These are phyloP conservation scores for Parachaetomium inaequale DNA, from an alignment of 495 filamentous ascomycete genomes.

Conservation along the genomic window DNA sequence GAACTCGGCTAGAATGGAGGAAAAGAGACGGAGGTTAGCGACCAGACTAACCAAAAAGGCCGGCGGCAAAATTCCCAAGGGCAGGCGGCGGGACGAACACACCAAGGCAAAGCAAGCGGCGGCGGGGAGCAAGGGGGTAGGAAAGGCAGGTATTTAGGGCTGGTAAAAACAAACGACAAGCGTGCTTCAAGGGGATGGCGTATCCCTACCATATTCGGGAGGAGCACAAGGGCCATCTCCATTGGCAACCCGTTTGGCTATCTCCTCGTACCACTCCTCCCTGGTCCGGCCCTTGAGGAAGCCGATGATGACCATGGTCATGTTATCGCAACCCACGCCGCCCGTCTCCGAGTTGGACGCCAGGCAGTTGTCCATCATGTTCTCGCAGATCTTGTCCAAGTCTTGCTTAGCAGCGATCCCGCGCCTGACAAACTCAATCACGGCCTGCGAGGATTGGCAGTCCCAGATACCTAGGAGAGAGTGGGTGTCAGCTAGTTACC, in stretches of 20 bases:
- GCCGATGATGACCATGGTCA: conserved; percentile 93
- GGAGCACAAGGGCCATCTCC: conserved; percentile 98
- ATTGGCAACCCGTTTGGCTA: conserved; percentile 89
- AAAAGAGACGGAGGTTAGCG: conserved; percentile 32
- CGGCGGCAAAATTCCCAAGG: not conserved
- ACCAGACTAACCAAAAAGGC: not conserved
- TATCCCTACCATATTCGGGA: conserved; percentile 93
- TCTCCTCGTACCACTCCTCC: conserved; percentile 96
- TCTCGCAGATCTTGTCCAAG: conserved; percentile 90
- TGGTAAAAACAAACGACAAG: conserved; percentile 14
- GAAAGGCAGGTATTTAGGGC: conserved; percentile 8
- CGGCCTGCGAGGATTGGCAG: conserved; percentile 95
- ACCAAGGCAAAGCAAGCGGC: not conserved
- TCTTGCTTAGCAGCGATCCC: conserved; percentile 95
- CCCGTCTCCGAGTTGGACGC: conserved; percentile 96
- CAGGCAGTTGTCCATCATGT: conserved; percentile 99
- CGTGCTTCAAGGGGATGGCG: conserved; percentile 26
- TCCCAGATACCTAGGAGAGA: conserved; percentile 84
- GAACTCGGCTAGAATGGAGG: conserved; percentile 72
- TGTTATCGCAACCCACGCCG: conserved; percentile 98
- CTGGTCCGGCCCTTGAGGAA: conserved; percentile 87
- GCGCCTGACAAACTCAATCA: conserved; percentile 92
- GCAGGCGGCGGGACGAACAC: not conserved
- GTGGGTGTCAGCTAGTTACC: not conserved
- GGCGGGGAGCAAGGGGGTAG: not conserved